Conservation (phyloP, 208 protist genomes). For the Leishmania amazonensis region DNA sequence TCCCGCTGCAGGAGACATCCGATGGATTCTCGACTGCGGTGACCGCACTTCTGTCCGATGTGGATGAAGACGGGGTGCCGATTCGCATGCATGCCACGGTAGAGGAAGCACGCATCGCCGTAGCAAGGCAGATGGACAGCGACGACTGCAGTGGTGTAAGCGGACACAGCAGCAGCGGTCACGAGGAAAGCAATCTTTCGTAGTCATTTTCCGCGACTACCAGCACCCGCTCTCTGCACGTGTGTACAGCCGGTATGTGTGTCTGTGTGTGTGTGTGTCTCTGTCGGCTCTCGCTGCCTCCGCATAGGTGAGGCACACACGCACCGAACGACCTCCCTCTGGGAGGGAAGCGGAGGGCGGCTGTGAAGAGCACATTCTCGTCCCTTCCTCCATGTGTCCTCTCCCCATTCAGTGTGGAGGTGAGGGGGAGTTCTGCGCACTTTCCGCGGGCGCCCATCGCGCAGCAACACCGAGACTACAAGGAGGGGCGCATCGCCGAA, state of each 20-base stretch:
- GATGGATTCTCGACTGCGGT: background rate
- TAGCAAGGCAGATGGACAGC: background rate
- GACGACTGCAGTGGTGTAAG: background rate
- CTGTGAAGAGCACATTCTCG: too few species aligned
- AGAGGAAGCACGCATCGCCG: background rate
- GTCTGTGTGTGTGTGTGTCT: background rate
- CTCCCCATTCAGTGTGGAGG: too few species aligned
- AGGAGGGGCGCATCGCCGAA: too few species aligned
- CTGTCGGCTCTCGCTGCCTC: background rate
- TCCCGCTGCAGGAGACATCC: background rate
- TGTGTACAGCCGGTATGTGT: background rate
- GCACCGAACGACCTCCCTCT: background rate
- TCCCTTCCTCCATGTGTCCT: too few species aligned
- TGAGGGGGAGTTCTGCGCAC: too few species aligned
- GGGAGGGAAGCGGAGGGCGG: too few species aligned
- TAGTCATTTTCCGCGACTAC: background rate
- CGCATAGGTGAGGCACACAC: background rate
- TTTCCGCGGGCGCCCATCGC: too few species aligned
- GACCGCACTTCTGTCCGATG: background rate
- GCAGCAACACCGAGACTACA: too few species aligned
- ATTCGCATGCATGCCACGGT: constrained; percentile 7
- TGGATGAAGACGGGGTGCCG: constrained; percentile 20
- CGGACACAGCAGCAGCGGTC: background rate
- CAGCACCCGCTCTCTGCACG: background rate
- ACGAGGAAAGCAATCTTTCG: background rate